phyloP scores from a whole-genome alignment of 1,284 basidiomycete species.

The Papiliotrema nemorosa region DNA sequence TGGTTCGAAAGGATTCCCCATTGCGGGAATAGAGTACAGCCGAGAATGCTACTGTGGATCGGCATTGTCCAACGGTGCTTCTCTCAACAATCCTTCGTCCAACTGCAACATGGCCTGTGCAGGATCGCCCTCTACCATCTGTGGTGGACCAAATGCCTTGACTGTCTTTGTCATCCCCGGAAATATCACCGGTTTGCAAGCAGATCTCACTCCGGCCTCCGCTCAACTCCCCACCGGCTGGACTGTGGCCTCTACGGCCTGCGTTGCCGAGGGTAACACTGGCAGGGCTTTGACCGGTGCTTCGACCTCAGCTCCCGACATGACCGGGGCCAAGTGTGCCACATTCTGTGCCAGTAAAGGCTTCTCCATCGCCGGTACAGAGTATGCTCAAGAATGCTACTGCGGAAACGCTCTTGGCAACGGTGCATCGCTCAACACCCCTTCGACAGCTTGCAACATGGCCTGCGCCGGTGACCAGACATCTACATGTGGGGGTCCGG shows the following conservation, averaged over 20 bases:
- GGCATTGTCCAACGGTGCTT: conserved; percentile 23
- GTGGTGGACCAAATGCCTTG: conserved; percentile 26
- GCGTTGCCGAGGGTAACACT: conserved; percentile 33
- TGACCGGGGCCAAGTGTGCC: conserved; percentile 15
- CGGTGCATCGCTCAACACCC: conserved; percentile 20
- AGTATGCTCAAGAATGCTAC: conserved; percentile 30
- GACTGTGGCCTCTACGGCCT: conserved; percentile 10
- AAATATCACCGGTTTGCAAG: background rate
- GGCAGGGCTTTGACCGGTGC: conserved; percentile 32
- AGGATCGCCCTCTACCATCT: conserved; percentile 24
- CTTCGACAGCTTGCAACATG: conserved; percentile 23
- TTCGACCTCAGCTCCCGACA: conserved; percentile 6
- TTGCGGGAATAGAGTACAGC: conserved; percentile 32
- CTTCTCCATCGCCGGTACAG: conserved; percentile 9
- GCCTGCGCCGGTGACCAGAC: conserved; percentile 25
- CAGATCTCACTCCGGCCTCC: background rate
- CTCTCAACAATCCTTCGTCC: conserved; percentile 16
- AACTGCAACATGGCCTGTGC: conserved; percentile 31
- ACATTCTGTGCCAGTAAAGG: conserved; percentile 11
- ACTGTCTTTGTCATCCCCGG: background rate
- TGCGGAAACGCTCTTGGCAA: conserved; percentile 17
- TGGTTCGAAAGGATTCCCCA: conserved; percentile 17
- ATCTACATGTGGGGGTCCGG: conserved; percentile 11
- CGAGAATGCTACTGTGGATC: conserved; percentile 36
- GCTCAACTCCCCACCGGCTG: conserved; percentile 4